A percentile compares a stretch with the other conserved stretches of the same genome.
Conservation (phyloP, 257 asterid genomes). For the Schizonepeta tenuifolia region DNA sequence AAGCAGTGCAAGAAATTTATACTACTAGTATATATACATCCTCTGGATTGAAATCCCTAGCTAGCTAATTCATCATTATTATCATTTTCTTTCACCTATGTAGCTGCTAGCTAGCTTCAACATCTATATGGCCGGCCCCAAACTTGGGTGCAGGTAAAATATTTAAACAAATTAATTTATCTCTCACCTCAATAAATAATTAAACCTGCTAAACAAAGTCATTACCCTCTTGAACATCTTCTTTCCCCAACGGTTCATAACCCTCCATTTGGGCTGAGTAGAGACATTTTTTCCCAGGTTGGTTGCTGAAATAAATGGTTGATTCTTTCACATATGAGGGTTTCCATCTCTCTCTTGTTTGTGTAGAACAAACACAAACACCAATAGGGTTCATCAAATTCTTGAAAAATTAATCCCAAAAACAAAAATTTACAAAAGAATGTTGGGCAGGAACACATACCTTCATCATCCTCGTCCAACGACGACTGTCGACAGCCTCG, state of each 20-base stretch:
- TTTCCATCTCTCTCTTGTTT: not conserved
- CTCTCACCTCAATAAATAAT: constrained; percentile 31
- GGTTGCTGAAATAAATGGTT: constrained; percentile 32
- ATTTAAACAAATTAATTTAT: constrained; percentile 21
- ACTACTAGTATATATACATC: too few relatives aligned
- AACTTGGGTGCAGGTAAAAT: constrained; percentile 23
- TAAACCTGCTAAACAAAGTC: constrained; percentile 14
- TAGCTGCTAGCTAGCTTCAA: too few relatives aligned
- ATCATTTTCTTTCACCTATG: constrained; percentile 15
- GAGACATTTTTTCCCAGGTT: constrained; percentile 15
- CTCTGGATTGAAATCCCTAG: not conserved
- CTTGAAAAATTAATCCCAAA: not conserved
- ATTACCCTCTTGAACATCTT: constrained; percentile 36
- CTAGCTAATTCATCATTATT: constrained; percentile 35
- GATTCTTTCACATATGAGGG: constrained; percentile 23
- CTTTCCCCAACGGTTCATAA: constrained; percentile 39
- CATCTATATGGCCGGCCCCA: constrained; percentile 16
- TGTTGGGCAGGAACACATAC: constrained; percentile 53
- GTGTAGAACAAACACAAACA: not conserved
- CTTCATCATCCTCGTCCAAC: constrained; percentile 38
- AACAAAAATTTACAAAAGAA: not conserved
- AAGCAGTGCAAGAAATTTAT: constrained; percentile 4
- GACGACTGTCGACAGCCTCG: constrained; percentile 35
- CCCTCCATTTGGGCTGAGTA: not conserved
- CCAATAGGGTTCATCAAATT: constrained; percentile 35